Percentiles rank a stretch among this genome's conserved stretches.
phyloP scores from a whole-genome alignment of 2,329 filamentous ascomycete species.

The Huntiella savannae region DNA sequence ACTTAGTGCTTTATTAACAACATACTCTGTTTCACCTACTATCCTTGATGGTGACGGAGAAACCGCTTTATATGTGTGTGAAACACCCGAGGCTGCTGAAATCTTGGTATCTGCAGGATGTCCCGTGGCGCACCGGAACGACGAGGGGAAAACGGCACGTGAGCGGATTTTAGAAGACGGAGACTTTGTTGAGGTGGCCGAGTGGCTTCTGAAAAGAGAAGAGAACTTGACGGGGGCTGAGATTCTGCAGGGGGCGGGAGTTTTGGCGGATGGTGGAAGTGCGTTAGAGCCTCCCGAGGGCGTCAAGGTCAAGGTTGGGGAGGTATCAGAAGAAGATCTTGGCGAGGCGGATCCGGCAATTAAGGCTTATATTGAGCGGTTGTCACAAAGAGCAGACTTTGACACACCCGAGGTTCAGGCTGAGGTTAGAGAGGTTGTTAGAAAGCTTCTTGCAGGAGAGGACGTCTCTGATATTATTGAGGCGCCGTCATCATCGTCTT shows the following conservation, averaged over 20 bases:
- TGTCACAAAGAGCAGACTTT: conserved; percentile 71
- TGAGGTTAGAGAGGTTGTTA: conserved; percentile 58
- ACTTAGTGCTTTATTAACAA: conserved; percentile 52
- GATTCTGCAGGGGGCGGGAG: conserved; percentile 14
- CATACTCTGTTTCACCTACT: conserved; percentile 62
- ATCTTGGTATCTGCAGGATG: conserved; percentile 63
- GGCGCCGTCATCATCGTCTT: neutral
- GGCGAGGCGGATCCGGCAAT: conserved; percentile 60
- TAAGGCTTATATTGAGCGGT: conserved; percentile 66
- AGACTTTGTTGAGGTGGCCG: conserved; percentile 56
- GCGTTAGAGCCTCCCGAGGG: conserved; percentile 39
- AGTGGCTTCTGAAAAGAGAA: conserved; percentile 38
- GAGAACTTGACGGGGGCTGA: conserved; percentile 8
- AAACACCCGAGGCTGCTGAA: conserved; percentile 59
- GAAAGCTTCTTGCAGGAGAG: conserved; percentile 57
- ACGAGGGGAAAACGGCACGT: conserved; percentile 59
- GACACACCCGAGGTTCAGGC: conserved; percentile 61
- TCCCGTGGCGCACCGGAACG: conserved; percentile 44
- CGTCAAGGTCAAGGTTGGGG: conserved; percentile 58
- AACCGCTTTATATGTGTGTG: conserved; percentile 84
- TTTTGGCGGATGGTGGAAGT: conserved; percentile 15
- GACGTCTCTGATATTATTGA: conserved; percentile 29
- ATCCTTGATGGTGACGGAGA: conserved; percentile 80
- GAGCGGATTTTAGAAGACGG: conserved; percentile 65
- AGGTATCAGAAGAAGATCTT: conserved; percentile 40